Evolutionary conservation across 208 protist species (phyloP).

Genomic region (Wallacemonas rigidus): DNA sequence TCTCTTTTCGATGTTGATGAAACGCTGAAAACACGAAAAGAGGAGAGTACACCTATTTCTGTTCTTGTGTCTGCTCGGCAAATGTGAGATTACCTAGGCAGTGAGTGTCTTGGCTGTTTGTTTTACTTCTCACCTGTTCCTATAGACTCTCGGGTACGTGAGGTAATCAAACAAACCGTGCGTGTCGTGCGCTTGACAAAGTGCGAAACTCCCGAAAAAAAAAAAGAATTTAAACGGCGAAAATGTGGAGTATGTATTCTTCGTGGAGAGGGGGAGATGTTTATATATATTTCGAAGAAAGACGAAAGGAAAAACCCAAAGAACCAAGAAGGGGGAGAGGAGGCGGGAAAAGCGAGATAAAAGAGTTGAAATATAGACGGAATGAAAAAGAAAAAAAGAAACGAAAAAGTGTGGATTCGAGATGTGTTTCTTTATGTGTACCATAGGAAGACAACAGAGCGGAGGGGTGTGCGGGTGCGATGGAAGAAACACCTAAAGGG

Average conservation of each 20-base stretch:
- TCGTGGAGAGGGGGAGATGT: background rate
- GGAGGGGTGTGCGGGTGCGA: too few species aligned
- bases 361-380: background rate
- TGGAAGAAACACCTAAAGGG: too few species aligned
- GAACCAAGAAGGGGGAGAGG: too few species aligned
- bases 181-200: too few species aligned
- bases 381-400: slow-evolving; percentile 11
- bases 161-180: too few species aligned
- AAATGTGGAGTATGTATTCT: background rate
- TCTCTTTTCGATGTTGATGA: too few species aligned
- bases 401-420: background rate
- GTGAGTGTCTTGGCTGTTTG: too few species aligned
- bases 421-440: slow-evolving; percentile 3
- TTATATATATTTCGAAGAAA: background rate
- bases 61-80: too few species aligned
- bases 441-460: background rate
- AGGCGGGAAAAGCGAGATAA: background rate
- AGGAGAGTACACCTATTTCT: background rate
- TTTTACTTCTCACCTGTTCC: too few species aligned
- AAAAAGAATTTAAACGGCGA: background rate
- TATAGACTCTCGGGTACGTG: too few species aligned
- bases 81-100: too few species aligned
- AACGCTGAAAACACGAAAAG: slow-evolving; percentile 16
- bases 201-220: background rate
- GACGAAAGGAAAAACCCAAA: background rate